Base-by-base conservation (phyloP, 2,329 filamentous ascomycete species). In the Colletotrichum higginsianum region DNA sequence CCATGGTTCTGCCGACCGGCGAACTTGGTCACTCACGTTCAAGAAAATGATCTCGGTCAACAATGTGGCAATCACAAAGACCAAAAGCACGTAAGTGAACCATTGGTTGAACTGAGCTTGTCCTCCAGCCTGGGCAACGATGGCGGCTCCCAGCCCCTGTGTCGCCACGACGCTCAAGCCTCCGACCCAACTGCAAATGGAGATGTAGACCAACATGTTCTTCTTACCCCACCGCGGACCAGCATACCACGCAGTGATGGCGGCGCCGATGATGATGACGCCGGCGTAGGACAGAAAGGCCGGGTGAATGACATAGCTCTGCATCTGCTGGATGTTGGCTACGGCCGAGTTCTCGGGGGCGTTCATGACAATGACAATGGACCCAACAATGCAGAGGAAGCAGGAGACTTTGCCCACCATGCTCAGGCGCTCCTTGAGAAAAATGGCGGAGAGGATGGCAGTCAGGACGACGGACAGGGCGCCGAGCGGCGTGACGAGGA, bases 131-230 rank as follows among this genome's bases (percentile, higher is more conserved):
- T 97, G 95, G 0, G 96, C 94, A 66, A 98, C 89, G 74, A 99
- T 95, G 21, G 96, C 96, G 65, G 96, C 91, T 63, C 96, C 96
- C 53, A 99, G 84, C 21, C 96, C 96, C 82, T 98, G 96, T 3
- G 95, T 98, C 18, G 94, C 93, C 66, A 98, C 96, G 11, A 98
- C 96, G 82, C 95, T 98, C 78, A 98, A 85, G 1, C 95, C 96
- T 74, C 96, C 96, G 73, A 98, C 91, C 86, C 97, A 89, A 84
- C 95, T 98, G 88, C 96, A 99, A 76, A 99, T 96, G 76, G 93
- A 95, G 76, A 99, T 90, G 83, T 99, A 98, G 44, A 98, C 95
- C 81, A 99, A 88, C 96, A 99, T 98, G 78, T 93, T 96, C 87
- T 94, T 96, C 84, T 97, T 98, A 60, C 95, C 96, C 80, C 96